Conservation (phyloP, 192 early-diverging fungal species). For the Entomortierella lignicola region DNA sequence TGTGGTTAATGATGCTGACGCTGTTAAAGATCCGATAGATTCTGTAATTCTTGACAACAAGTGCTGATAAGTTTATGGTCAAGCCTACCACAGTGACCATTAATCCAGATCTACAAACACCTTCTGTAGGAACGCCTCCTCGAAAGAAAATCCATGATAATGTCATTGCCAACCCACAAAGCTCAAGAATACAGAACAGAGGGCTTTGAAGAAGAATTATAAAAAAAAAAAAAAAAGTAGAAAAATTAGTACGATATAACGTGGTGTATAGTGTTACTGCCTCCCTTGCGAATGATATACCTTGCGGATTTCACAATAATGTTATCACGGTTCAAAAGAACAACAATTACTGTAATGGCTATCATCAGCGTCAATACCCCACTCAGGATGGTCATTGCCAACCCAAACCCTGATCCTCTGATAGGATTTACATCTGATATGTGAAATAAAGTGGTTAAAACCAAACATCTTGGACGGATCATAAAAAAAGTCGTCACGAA, state of each 20-base stretch:
- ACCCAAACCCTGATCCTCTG: background rate
- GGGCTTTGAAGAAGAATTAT: background rate
- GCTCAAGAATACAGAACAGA: conserved; percentile 9
- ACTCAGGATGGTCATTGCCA: conserved; percentile 15
- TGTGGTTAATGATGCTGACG: conserved; percentile 27
- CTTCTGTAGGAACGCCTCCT: conserved; percentile 5
- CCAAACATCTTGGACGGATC: too few relatives aligned
- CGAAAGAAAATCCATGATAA: conserved; percentile 19
- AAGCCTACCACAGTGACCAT: conserved; percentile 16
- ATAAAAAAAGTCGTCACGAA: too few relatives aligned
- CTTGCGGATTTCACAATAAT: conserved; percentile 47
- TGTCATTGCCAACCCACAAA: conserved; percentile 20
- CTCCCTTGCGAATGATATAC: conserved; percentile 1
- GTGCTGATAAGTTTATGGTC: conserved; percentile 43
- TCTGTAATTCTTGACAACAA: conserved; percentile 62
- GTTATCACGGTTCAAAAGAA: conserved; percentile 19
- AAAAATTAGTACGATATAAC: background rate
- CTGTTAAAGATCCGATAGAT: conserved; percentile 66
- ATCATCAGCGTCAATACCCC: conserved; percentile 5
- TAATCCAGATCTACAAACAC: conserved; percentile 18
- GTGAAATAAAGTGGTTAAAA: background rate
- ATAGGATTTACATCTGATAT: conserved; percentile 18
- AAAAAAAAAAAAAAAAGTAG: background rate
- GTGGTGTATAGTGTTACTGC: conserved; percentile 12
- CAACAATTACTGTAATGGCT: conserved; percentile 11